phyloP scores from a whole-genome alignment of 768 basidiomycete genomes.

The Daedaleopsis sinensis region DNA sequence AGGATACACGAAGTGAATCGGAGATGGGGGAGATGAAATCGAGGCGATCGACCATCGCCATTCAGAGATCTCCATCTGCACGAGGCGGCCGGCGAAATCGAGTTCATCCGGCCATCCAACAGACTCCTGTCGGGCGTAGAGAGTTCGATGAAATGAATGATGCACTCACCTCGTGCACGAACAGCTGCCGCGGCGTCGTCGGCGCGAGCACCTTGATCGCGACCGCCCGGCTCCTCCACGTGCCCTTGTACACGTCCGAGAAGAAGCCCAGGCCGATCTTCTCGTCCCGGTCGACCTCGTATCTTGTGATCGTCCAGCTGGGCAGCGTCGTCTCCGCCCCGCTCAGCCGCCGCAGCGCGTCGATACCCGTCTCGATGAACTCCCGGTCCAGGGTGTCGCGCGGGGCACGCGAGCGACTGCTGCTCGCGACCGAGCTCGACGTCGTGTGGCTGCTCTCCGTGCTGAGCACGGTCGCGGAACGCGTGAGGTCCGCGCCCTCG shows the following conservation, averaged over 20 bases:
- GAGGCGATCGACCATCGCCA: not conserved
- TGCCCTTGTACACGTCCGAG: slow-evolving; percentile 77
- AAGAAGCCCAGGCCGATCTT: slow-evolving; percentile 77
- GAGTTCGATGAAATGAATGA: not conserved
- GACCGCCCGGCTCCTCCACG: slow-evolving; percentile 66
- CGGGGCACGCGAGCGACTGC: slow-evolving; percentile 19
- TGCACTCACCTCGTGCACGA: slow-evolving; percentile 37
- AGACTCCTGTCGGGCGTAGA: not conserved
- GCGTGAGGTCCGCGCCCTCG: not conserved
- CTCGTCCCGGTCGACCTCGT: slow-evolving; percentile 73
- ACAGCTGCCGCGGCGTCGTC: slow-evolving; percentile 62
- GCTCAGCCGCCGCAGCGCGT: slow-evolving; percentile 68
- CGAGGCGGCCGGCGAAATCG: not conserved
- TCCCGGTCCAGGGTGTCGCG: slow-evolving; percentile 62
- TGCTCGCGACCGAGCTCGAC: slow-evolving; percentile 4
- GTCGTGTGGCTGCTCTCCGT: not conserved
- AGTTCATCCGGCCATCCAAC: too few relatives aligned
- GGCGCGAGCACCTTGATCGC: slow-evolving; percentile 75
- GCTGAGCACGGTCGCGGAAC: not conserved
- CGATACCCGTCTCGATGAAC: slow-evolving; percentile 74
- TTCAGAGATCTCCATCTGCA: not conserved
- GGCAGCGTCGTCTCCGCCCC: slow-evolving; percentile 45
- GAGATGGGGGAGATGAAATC: not conserved
- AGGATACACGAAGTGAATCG: not conserved
- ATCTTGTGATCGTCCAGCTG: slow-evolving; percentile 80